Conservation (phyloP, 352 stramenopile species). For the Pseudoperonospora humuli region DNA sequence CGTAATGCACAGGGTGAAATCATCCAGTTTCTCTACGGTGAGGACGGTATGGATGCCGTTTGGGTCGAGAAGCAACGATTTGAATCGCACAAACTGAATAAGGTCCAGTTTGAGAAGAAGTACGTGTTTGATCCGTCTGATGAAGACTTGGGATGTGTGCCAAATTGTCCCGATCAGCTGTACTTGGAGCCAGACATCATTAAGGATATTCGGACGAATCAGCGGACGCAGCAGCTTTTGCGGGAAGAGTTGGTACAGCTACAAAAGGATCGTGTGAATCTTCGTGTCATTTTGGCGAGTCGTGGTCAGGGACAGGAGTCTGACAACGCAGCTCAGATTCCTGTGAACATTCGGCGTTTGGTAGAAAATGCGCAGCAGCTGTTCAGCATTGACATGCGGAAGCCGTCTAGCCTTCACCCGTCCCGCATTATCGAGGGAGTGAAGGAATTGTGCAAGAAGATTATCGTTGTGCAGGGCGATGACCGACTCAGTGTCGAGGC, state of each 20-base stretch:
- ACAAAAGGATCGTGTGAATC: constrained; percentile 90
- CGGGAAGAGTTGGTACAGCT: constrained; percentile 92
- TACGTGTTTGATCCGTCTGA: constrained; percentile 92
- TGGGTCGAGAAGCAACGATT: constrained; percentile 98
- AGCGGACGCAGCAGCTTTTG: constrained; percentile 89
- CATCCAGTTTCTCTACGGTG: constrained; percentile 88
- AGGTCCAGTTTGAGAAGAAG: constrained; percentile 90
- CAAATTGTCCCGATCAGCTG: constrained; percentile 74
- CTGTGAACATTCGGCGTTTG: constrained; percentile 91
- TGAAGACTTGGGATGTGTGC: constrained; percentile 88
- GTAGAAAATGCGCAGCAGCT: constrained; percentile 96
- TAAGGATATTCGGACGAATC: constrained; percentile 89
- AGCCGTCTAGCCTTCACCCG: constrained; percentile 91
- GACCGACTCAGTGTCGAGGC: constrained; percentile 93
- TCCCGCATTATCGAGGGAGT: constrained; percentile 87
- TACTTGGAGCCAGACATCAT: constrained; percentile 84
- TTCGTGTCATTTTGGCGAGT: constrained; percentile 93
- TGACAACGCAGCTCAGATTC: constrained; percentile 86
- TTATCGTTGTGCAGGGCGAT: constrained; percentile 94
- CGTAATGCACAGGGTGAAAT: constrained; percentile 89
- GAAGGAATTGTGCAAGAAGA: constrained; percentile 89
- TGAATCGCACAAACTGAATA: constrained; percentile 85
- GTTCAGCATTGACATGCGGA: constrained; percentile 89
- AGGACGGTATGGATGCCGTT: constrained; percentile 99
- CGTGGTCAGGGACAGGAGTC: constrained; percentile 90